Percentiles rank a stretch among this genome's conserved stretches.
phyloP scores from a whole-genome alignment of 345 rosid species.

The Triadica sebifera region DNA sequence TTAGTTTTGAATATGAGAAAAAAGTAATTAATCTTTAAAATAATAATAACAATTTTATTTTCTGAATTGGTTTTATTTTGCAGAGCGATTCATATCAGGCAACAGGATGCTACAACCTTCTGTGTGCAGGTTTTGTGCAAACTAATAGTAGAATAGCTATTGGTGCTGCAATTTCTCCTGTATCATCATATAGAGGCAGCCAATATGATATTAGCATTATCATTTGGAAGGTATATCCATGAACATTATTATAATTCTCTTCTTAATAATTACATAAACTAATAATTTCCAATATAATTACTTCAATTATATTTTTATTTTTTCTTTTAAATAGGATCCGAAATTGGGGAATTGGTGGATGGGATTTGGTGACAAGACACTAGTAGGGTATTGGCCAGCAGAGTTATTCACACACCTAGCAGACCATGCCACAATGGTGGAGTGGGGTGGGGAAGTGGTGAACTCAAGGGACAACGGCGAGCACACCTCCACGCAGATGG shows the following conservation, averaged over 20 bases:
- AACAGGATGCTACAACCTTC: slow-evolving; percentile 40
- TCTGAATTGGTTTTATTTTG: neutral
- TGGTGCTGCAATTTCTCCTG: slow-evolving; percentile 39
- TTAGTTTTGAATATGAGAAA: neutral
- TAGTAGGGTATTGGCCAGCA: slow-evolving; percentile 97
- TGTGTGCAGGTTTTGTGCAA: slow-evolving; percentile 37
- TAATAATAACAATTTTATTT: neutral
- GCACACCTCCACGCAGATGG: slow-evolving; percentile 96
- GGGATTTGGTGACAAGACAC: slow-evolving; percentile 80
- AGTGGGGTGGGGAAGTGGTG: slow-evolving; percentile 98
- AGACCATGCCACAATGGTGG: slow-evolving; percentile 88
- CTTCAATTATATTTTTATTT: neutral
- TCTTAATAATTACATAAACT: too few species aligned
- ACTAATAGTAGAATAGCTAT: slow-evolving; percentile 35
- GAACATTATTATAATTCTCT: too few species aligned
- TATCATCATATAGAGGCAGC: slow-evolving; percentile 19
- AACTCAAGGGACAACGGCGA: slow-evolving; percentile 73
- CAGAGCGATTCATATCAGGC: slow-evolving; percentile 36
- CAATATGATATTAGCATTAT: slow-evolving; percentile 33
- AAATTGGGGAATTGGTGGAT: slow-evolving; percentile 96
- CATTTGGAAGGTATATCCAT: slow-evolving; percentile 36
- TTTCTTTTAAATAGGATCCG: slow-evolving; percentile 54
- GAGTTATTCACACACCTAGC: slow-evolving; percentile 88
- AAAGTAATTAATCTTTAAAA: neutral
- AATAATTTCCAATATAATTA: too few species aligned